Conservation (phyloP, 2,329 filamentous ascomycete genomes). For the Cadophora luteo-olivacea region DNA sequence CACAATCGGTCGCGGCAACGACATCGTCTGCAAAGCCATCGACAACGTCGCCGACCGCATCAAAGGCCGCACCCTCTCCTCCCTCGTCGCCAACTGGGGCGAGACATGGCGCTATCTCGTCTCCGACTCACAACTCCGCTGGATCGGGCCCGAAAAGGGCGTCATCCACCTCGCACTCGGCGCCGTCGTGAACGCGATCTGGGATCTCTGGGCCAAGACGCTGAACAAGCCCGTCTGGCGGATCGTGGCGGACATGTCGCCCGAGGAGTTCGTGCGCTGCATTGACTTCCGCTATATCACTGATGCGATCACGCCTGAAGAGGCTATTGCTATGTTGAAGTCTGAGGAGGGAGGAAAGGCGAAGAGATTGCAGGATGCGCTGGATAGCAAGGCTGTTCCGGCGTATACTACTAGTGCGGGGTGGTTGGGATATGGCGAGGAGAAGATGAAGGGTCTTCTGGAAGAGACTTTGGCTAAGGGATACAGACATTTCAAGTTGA, state of each 20-base stretch:
- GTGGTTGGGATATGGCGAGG: slow-evolving; percentile 90
- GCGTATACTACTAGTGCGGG: slow-evolving; percentile 91
- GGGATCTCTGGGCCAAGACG: slow-evolving; percentile 94
- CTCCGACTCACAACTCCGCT: slow-evolving; percentile 86
- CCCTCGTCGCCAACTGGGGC: slow-evolving; percentile 82
- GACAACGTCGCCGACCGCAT: slow-evolving; percentile 78
- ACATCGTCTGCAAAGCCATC: slow-evolving; percentile 89
- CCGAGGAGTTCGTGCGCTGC: slow-evolving; percentile 84
- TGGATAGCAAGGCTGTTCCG: slow-evolving; percentile 77
- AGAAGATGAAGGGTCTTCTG: slow-evolving; percentile 81
- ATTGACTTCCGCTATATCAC: slow-evolving; percentile 97
- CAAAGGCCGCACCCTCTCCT: slow-evolving; percentile 75
- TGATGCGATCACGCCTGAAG: slow-evolving; percentile 86
- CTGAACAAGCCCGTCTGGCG: slow-evolving; percentile 89
- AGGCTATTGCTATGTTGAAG: slow-evolving; percentile 76
- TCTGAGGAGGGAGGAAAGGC: slow-evolving; percentile 72
- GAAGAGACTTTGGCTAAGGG: slow-evolving; percentile 77
- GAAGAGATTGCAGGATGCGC: slow-evolving; percentile 74
- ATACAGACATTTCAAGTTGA: slow-evolving; percentile 89
- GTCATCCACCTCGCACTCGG: slow-evolving; percentile 92
- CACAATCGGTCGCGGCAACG: slow-evolving; percentile 88
- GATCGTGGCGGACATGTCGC: slow-evolving; percentile 87
- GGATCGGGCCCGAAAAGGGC: slow-evolving; percentile 94
- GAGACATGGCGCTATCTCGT: slow-evolving; percentile 92
- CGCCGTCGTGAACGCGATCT: slow-evolving; percentile 88